Conservation (phyloP, 148 eudicot genomes). For the Camellia japonica region DNA sequence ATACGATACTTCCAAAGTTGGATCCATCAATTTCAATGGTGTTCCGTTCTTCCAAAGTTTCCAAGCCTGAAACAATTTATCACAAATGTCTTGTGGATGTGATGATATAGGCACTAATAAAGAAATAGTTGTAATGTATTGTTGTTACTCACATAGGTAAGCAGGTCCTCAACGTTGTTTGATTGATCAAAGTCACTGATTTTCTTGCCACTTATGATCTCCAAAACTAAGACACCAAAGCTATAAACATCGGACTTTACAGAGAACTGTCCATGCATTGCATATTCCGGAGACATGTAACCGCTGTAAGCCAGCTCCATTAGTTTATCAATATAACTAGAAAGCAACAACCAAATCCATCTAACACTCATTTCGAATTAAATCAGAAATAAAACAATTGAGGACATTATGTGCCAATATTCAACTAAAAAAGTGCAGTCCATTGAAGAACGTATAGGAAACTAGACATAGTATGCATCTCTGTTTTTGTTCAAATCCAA, state of each 20-base stretch:
- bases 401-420: too few species aligned
- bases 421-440: too few species aligned
- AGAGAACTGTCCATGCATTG: constrained; percentile 40
- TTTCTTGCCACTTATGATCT: constrained; percentile 44
- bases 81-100: neutral
- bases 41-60: constrained; percentile 32
- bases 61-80: constrained; percentile 29
- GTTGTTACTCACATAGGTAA: constrained; percentile 31
- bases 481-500: neutral
- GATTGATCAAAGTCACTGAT: constrained; percentile 15
- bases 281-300: constrained; percentile 64
- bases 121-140: neutral
- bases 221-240: constrained; percentile 49
- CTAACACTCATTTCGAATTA: too few species aligned
- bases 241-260: constrained; percentile 55
- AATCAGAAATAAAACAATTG: too few species aligned
- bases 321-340: neutral
- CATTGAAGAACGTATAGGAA: neutral
- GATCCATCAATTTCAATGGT: constrained; percentile 24
- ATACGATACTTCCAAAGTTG: neutral
- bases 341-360: neutral
- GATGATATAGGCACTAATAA: neutral
- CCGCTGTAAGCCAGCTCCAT: constrained; percentile 31
- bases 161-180: constrained; percentile 19
- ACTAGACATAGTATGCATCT: neutral